These are phyloP conservation scores for Neopestalotiopsis sp. DNA, from an alignment of 2,329 filamentous ascomycete species.

Conservation along the genomic window DNA sequence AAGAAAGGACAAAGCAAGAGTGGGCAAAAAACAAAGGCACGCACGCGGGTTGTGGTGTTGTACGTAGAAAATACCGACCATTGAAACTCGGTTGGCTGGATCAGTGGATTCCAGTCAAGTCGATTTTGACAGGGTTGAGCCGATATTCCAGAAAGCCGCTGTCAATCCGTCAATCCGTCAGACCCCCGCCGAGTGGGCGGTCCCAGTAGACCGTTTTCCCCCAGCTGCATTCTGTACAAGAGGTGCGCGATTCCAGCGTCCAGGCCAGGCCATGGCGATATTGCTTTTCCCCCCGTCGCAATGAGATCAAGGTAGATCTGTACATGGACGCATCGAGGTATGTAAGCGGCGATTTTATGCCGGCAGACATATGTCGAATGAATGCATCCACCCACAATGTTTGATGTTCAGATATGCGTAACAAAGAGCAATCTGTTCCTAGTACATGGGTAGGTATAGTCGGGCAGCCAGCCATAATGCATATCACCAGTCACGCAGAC, in stretches of 20 bases:
- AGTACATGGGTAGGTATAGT: not conserved
- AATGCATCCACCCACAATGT: not conserved
- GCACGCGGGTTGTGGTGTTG: not conserved
- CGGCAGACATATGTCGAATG: not conserved
- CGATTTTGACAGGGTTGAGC: conserved; percentile 1
- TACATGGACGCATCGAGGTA: not conserved
- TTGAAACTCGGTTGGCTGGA: not conserved
- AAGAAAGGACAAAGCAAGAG: not conserved
- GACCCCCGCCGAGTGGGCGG: not conserved
- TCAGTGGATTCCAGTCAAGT: not conserved
- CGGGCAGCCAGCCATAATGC: not conserved
- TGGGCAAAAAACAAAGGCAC: too few species aligned
- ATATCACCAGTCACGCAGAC: not conserved
- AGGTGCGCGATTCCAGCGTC: not conserved
- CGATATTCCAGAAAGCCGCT: conserved; percentile 9
- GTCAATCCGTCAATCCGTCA: conserved; percentile 10
- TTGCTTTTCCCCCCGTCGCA: not conserved
- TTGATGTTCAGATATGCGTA: not conserved
- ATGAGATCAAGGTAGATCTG: not conserved
- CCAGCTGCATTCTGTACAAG: not conserved
- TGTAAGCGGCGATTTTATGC: not conserved
- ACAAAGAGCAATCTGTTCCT: not conserved
- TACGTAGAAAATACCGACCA: not conserved
- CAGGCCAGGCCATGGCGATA: not conserved
- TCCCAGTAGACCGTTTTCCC: not conserved